Percentiles rank a stretch among this genome's conserved stretches.
These are phyloP conservation scores for Elaeagnus macrophylla DNA, from an alignment of 306 rosid genomes.

Conservation along the genomic window DNA sequence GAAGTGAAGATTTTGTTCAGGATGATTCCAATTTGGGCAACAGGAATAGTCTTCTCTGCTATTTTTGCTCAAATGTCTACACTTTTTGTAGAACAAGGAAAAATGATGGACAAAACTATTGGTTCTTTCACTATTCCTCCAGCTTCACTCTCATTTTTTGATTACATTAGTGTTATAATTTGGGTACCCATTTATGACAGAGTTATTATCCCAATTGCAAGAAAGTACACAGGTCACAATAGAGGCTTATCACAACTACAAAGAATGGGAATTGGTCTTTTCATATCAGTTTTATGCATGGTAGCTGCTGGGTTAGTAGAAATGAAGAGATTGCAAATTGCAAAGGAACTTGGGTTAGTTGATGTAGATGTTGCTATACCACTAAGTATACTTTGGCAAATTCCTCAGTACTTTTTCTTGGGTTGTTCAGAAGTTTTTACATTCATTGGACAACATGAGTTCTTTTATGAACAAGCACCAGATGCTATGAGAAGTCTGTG, in stretches of 20 bases:
- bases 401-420: slow-evolving; percentile 23
- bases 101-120: slow-evolving; percentile 22
- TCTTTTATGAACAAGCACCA: slow-evolving; percentile 25
- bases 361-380: slow-evolving; percentile 16
- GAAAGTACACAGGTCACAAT: slow-evolving; percentile 12
- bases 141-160: slow-evolving; percentile 22
- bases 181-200: slow-evolving; percentile 26
- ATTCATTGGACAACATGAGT: slow-evolving; percentile 23
- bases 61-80: slow-evolving; percentile 31
- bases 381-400: slow-evolving; percentile 25
- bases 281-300: slow-evolving; percentile 17
- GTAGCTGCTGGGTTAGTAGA: slow-evolving; percentile 27
- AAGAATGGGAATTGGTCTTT: slow-evolving; percentile 27
- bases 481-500: slow-evolving; percentile 24
- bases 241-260: slow-evolving; percentile 27
- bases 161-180: slow-evolving; percentile 6
- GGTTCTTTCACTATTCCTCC: slow-evolving; percentile 24
- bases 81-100: slow-evolving; percentile 35
- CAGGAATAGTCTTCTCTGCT: slow-evolving; percentile 23
- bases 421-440: slow-evolving; percentile 24
- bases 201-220: slow-evolving; percentile 20
- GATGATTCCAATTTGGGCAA: slow-evolving; percentile 30
- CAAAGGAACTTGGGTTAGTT: slow-evolving; percentile 10
- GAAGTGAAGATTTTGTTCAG: slow-evolving; percentile 28
- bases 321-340: slow-evolving; percentile 18